phyloP scores from a whole-genome alignment of 345 rosid species.

The Eutrema yunnanense region DNA sequence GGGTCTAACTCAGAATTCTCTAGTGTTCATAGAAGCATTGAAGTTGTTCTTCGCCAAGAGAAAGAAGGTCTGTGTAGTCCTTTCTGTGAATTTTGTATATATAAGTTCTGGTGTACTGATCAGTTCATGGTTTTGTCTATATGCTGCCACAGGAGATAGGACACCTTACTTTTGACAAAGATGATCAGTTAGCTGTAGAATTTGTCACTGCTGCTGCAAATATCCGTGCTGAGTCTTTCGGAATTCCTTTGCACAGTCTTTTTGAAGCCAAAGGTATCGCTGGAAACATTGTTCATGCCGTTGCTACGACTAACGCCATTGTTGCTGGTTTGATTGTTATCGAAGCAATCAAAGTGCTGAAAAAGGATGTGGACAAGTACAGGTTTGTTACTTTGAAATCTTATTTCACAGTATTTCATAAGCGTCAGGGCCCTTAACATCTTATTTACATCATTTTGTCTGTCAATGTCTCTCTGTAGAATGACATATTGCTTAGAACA shows the following conservation, averaged over 20 bases:
- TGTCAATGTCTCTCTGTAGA: constrained; percentile 37
- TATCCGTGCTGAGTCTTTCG: constrained; percentile 90
- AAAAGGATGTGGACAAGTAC: constrained; percentile 53
- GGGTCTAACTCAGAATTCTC: constrained; percentile 78
- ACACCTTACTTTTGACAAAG: constrained; percentile 89
- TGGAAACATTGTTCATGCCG: constrained; percentile 97
- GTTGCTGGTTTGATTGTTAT: constrained; percentile 94
- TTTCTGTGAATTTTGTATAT: constrained; percentile 9
- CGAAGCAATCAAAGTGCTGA: constrained; percentile 94
- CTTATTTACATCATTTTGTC: not conserved
- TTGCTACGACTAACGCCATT: constrained; percentile 96
- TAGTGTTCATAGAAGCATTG: constrained; percentile 74
- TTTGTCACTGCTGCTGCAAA: constrained; percentile 99
- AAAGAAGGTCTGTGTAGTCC: constrained; percentile 49
- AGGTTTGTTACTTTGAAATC: constrained; percentile 46
- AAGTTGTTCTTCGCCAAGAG: constrained; percentile 67
- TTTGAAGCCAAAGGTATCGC: constrained; percentile 99
- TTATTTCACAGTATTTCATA: not conserved
- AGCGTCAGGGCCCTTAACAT: not conserved
- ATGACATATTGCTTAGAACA: constrained; percentile 96
- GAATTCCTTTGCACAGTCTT: constrained; percentile 89
- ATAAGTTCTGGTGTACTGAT: not conserved
- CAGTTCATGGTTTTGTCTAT: not conserved
- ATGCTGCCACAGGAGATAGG: constrained; percentile 67
- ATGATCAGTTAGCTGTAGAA: constrained; percentile 97